Percentiles rank a stretch among this genome's conserved stretches.
Evolutionary conservation across 106 monocot species (phyloP).

Genomic region (Dendrobium huoshanense): DNA sequence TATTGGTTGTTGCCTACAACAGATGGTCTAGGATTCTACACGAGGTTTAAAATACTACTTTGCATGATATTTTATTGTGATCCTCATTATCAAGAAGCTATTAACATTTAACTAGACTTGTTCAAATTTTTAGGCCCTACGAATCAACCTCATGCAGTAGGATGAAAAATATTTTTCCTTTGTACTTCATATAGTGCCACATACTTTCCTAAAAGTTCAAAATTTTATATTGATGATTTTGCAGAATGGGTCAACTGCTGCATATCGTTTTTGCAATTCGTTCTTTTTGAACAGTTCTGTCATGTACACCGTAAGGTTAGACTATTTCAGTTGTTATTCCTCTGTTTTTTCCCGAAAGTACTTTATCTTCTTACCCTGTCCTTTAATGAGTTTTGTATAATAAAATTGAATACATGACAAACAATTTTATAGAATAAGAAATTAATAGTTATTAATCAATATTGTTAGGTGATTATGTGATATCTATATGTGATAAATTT

Average conservation of each 20-base stretch:
- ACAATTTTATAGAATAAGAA: neutral
- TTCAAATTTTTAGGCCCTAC: neutral
- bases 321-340: neutral
- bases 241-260: constrained; percentile 87
- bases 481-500: neutral
- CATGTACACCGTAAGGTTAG: constrained; percentile 91
- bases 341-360: neutral
- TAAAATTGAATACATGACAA: neutral
- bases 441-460: neutral
- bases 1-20: constrained; percentile 74
- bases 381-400: neutral
- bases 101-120: neutral
- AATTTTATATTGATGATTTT: constrained; percentile 13
- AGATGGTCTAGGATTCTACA: constrained; percentile 73
- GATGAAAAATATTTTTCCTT: neutral
- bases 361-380: neutral
- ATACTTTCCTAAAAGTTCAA: neutral
- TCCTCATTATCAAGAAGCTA: neutral
- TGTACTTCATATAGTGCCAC: neutral
- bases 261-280: constrained; percentile 76
- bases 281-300: constrained; percentile 83
- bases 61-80: neutral
- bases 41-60: constrained; percentile 30
- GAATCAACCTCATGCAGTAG: neutral
- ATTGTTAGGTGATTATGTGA: neutral